Conservation (phyloP, 2,329 filamentous ascomycete genomes). For the Cladophialophora bantiana region DNA sequence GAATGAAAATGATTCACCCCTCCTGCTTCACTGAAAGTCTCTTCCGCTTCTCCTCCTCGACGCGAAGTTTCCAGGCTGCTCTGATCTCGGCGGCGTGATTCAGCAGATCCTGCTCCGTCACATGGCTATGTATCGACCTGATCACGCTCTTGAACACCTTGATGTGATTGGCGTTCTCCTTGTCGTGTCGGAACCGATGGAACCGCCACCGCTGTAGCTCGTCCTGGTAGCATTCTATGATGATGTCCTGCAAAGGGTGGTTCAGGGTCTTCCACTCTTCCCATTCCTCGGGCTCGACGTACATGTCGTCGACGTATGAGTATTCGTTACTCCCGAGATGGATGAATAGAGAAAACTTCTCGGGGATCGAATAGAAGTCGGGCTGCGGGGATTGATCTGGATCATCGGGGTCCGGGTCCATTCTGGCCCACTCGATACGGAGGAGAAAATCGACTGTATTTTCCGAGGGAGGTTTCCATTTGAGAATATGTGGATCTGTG, state of each 20-base stretch:
- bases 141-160: conserved; percentile 84
- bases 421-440: conserved; percentile 74
- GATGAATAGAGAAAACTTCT: conserved; percentile 72
- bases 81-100: conserved; percentile 73
- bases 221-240: conserved; percentile 90
- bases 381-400: conserved; percentile 70
- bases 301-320: conserved; percentile 70
- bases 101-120: conserved; percentile 82
- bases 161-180: conserved; percentile 87
- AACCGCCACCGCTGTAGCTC: conserved; percentile 70
- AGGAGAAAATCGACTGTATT: conserved; percentile 95
- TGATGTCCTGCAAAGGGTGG: conserved; percentile 80
- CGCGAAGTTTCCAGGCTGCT: conserved; percentile 76
- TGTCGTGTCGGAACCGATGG: conserved; percentile 91
- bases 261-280: conserved; percentile 75
- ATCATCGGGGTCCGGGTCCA: conserved; percentile 73
- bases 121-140: conserved; percentile 84
- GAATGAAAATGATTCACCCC: background rate
- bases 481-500: conserved; percentile 91
- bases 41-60: conserved; percentile 40
- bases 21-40: conserved; percentile 11
- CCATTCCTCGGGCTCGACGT: conserved; percentile 81
- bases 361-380: conserved; percentile 81
- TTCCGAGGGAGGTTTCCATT: conserved; percentile 96
- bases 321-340: conserved; percentile 70